These are phyloP conservation scores for Cordyceps pruinosa DNA, from an alignment of 2,329 filamentous ascomycete genomes.

Conservation along the genomic window DNA sequence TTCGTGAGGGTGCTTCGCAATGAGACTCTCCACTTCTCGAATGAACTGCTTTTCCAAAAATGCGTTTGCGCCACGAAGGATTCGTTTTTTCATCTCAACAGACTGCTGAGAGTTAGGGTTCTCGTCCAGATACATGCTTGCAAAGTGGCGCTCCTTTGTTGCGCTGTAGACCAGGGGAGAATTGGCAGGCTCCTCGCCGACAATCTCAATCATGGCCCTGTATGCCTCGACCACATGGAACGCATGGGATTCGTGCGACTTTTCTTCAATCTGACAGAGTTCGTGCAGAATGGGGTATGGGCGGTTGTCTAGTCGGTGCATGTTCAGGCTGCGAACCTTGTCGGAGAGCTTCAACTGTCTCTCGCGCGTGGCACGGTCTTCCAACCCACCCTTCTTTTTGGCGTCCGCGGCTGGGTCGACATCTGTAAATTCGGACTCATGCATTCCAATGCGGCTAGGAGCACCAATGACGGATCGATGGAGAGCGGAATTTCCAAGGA, in stretches of 20 bases:
- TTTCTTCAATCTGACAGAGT: constrained; percentile 66
- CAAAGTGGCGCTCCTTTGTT: constrained; percentile 69
- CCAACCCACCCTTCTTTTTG: constrained; percentile 42
- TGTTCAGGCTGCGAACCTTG: constrained; percentile 73
- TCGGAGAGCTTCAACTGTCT: constrained; percentile 78
- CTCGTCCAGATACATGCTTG: constrained; percentile 69
- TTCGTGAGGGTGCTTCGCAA: constrained; percentile 78
- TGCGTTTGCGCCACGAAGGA: constrained; percentile 69
- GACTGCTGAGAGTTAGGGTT: constrained; percentile 56
- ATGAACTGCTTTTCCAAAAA: constrained; percentile 81
- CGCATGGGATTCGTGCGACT: constrained; percentile 62
- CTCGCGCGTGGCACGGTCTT: constrained; percentile 71
- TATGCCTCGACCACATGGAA: constrained; percentile 77
- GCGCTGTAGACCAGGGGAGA: constrained; percentile 54
- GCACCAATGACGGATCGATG: constrained; percentile 83
- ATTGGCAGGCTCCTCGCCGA: constrained; percentile 60
- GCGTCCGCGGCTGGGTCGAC: constrained; percentile 51
- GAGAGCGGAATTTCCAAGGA: constrained; percentile 56
- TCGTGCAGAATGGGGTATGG: constrained; percentile 69
- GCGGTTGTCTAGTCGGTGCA: constrained; percentile 56
- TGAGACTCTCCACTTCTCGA: constrained; percentile 65
- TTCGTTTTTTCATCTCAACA: constrained; percentile 65
- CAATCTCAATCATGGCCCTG: constrained; percentile 70
- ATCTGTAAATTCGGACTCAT: constrained; percentile 62
- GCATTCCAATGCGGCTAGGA: constrained; percentile 59